These are phyloP conservation scores for Penicillium turbatum DNA, from an alignment of 495 filamentous ascomycete species.

Conservation along the genomic window DNA sequence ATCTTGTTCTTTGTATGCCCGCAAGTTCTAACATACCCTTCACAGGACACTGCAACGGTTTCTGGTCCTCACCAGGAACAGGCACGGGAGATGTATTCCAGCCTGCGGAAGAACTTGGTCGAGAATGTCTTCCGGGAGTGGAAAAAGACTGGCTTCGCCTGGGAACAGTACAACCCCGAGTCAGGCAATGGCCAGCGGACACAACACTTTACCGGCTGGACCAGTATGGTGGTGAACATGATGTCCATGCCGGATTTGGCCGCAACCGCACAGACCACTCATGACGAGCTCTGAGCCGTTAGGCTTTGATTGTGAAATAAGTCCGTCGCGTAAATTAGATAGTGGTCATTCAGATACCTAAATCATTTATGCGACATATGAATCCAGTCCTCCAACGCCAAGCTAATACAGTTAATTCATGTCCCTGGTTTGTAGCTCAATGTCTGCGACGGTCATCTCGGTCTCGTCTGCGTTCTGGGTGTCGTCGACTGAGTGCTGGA, in stretches of 20 bases:
- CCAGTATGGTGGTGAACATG: slow-evolving; percentile 93
- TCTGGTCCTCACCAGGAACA: slow-evolving; percentile 64
- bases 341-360: slow-evolving; percentile 9
- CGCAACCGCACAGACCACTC: slow-evolving; percentile 20
- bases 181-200: slow-evolving; percentile 89
- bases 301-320: slow-evolving; percentile 22
- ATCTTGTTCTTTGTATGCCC: slow-evolving; percentile 3
- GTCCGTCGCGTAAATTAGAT: slow-evolving; percentile 15
- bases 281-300: slow-evolving; percentile 41
- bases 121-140: slow-evolving; percentile 84
- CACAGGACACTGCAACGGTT: slow-evolving; percentile 41
- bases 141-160: slow-evolving; percentile 91
- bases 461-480: slow-evolving; percentile 24
- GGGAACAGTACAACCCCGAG: slow-evolving; percentile 98
- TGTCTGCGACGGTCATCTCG: slow-evolving; percentile 26
- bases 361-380: background rate
- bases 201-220: slow-evolving; percentile 98
- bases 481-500: slow-evolving; percentile 25
- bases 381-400: slow-evolving; percentile 10
- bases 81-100: slow-evolving; percentile 69
- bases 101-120: slow-evolving; percentile 78
- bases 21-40: slow-evolving; percentile 1
- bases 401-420: slow-evolving; percentile 6
- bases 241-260: slow-evolving; percentile 78
- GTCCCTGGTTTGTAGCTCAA: slow-evolving; percentile 9